Percentiles rank a stretch among this genome's conserved stretches.
Evolutionary conservation across 208 protist genomes (phyloP).

Genomic region (Entamoeba histolytica): DNA sequence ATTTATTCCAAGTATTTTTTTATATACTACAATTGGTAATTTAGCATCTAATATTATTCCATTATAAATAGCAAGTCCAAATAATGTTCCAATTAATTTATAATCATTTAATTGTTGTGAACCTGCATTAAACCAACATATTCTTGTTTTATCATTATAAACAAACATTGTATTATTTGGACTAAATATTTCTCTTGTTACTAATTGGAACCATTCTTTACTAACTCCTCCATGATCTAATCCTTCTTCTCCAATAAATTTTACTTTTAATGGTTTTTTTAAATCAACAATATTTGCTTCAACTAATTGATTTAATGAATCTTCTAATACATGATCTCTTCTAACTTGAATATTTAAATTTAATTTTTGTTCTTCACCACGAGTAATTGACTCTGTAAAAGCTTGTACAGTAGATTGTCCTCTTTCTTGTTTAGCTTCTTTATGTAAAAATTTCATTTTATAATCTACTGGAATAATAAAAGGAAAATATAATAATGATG

Average conservation of each 20-base stretch:
- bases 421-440: background rate
- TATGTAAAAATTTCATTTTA: background rate
- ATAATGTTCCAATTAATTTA: conserved; percentile 12
- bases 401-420: background rate
- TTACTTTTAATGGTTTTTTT: background rate
- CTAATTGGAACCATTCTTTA: conserved; percentile 22
- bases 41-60: conserved; percentile 5
- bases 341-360: background rate
- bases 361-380: background rate
- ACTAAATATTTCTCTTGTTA: background rate
- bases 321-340: background rate
- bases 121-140: conserved; percentile 15
- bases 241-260: conserved; percentile 3
- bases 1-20: background rate
- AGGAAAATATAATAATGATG: background rate
- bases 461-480: background rate
- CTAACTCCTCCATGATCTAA: conserved; percentile 14
- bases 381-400: background rate
- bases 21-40: conserved; percentile 8
- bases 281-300: background rate
- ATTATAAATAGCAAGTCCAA: conserved; percentile 25
- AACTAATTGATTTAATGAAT: background rate
- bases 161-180: conserved; percentile 6
- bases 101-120: background rate
- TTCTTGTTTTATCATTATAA: background rate